Conservation (phyloP, 2,329 filamentous ascomycete genomes). For the Macrophomina tecta region DNA sequence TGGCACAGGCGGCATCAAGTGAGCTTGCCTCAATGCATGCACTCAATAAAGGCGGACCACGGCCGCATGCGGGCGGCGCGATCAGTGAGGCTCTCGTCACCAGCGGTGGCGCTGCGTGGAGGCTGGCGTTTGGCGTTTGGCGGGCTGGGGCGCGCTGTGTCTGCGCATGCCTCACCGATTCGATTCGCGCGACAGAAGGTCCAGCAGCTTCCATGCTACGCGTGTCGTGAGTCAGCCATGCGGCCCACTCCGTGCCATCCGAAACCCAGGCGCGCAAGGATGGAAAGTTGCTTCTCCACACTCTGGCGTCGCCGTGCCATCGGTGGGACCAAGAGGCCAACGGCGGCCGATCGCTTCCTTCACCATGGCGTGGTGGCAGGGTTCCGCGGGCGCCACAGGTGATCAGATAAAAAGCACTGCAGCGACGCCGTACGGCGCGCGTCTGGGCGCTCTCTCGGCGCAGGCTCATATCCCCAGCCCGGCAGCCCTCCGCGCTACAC, state of each 20-base stretch:
- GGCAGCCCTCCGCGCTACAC: slow-evolving; percentile 22
- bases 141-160: not conserved
- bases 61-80: slow-evolving; percentile 4
- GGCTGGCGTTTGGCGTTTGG: slow-evolving; percentile 12
- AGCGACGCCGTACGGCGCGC: slow-evolving; percentile 15
- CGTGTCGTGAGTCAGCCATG: slow-evolving; percentile 14
- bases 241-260: slow-evolving; percentile 23
- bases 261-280: slow-evolving; percentile 23
- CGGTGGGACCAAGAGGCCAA: slow-evolving; percentile 26
- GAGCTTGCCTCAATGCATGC: slow-evolving; percentile 17
- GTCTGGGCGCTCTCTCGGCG: slow-evolving; percentile 26
- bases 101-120: slow-evolving; percentile 14
- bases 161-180: not conserved
- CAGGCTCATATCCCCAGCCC: slow-evolving; percentile 24
- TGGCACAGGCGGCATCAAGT: slow-evolving; percentile 19
- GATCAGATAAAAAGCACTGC: slow-evolving; percentile 29
- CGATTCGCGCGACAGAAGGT: slow-evolving; percentile 22
- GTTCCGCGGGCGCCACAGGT: slow-evolving; percentile 26
- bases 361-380: slow-evolving; percentile 20
- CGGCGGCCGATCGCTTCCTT: slow-evolving; percentile 28
- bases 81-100: slow-evolving; percentile 10
- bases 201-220: slow-evolving; percentile 25
- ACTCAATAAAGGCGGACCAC: slow-evolving; percentile 19
- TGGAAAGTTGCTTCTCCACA: slow-evolving; percentile 26
- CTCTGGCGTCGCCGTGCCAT: slow-evolving; percentile 18